Percentiles rank a stretch among this genome's conserved stretches.
These are phyloP conservation scores for Dryas octopetala DNA, from an alignment of 306 rosid species.

Conservation along the genomic window DNA sequence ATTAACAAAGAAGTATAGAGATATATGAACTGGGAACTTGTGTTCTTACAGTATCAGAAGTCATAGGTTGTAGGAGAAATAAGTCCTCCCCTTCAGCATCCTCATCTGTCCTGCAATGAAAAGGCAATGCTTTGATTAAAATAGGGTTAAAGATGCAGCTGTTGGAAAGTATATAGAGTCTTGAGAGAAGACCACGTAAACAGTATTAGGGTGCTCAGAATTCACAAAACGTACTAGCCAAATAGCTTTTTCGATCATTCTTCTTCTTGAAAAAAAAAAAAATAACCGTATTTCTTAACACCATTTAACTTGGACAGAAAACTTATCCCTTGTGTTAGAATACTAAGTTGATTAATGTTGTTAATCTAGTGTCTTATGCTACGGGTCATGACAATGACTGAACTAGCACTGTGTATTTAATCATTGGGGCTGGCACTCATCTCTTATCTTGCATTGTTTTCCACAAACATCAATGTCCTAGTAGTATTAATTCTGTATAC, in stretches of 20 bases:
- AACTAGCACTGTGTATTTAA: too few species aligned
- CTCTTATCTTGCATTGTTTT: not conserved
- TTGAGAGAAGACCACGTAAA: too few species aligned
- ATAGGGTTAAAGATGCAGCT: not conserved
- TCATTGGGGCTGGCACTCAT: not conserved
- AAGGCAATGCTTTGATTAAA: slow-evolving; percentile 18
- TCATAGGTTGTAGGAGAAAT: slow-evolving; percentile 43
- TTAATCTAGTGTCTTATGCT: too few species aligned
- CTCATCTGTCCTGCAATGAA: slow-evolving; percentile 62
- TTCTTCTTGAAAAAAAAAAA: not conserved
- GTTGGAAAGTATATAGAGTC: not conserved
- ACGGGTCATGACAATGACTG: too few species aligned
- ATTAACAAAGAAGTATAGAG: slow-evolving; percentile 1
- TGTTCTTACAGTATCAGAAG: slow-evolving; percentile 46
- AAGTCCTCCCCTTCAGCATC: slow-evolving; percentile 70
- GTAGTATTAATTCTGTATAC: slow-evolving; percentile 31
- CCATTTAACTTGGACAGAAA: too few species aligned
- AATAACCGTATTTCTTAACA: not conserved
- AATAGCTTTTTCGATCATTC: slow-evolving; percentile 1
- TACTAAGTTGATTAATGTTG: too few species aligned
- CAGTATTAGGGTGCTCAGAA: not conserved
- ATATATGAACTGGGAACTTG: slow-evolving; percentile 22
- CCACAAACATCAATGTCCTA: not conserved
- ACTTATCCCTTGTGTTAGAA: too few species aligned
- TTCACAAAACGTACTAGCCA: not conserved